These are phyloP conservation scores for Alternaria metachromatica DNA, from an alignment of 2,329 filamentous ascomycete genomes.

Conservation along the genomic window DNA sequence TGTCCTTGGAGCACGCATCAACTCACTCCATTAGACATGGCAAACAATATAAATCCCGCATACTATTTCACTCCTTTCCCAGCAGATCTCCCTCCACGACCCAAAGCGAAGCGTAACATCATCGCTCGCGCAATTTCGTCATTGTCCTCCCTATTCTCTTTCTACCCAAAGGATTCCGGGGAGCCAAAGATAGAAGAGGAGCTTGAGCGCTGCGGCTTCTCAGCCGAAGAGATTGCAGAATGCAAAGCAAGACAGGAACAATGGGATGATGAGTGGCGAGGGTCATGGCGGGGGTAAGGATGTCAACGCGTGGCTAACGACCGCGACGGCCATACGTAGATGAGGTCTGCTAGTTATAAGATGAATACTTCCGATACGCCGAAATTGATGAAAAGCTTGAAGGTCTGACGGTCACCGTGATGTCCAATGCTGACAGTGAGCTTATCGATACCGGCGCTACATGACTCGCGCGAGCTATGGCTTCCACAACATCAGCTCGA, in stretches of 20 bases:
- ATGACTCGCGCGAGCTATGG: constrained; percentile 6
- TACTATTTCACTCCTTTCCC: background rate
- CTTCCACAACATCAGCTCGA: background rate
- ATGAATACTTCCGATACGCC: background rate
- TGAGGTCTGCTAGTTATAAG: background rate
- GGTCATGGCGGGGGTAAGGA: rapidly evolving
- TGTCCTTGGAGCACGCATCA: background rate
- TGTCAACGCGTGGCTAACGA: background rate
- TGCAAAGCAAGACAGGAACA: background rate
- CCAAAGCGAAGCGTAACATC: background rate
- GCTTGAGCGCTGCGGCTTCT: background rate
- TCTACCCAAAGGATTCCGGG: background rate
- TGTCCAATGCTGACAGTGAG: background rate
- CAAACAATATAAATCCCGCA: background rate
- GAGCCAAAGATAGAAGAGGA: background rate
- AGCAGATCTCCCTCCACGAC: background rate
- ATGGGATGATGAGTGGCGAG: background rate
- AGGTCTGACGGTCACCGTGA: background rate
- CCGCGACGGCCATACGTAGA: too few relatives aligned
- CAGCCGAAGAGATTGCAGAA: background rate
- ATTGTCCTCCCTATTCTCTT: background rate
- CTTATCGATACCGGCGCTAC: constrained; percentile 2
- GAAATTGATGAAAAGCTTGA: background rate
- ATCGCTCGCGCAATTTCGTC: background rate
- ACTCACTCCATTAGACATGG: background rate